phyloP scores from a whole-genome alignment of 108 stramenopile species.

The Nannochloropsis granulata region DNA sequence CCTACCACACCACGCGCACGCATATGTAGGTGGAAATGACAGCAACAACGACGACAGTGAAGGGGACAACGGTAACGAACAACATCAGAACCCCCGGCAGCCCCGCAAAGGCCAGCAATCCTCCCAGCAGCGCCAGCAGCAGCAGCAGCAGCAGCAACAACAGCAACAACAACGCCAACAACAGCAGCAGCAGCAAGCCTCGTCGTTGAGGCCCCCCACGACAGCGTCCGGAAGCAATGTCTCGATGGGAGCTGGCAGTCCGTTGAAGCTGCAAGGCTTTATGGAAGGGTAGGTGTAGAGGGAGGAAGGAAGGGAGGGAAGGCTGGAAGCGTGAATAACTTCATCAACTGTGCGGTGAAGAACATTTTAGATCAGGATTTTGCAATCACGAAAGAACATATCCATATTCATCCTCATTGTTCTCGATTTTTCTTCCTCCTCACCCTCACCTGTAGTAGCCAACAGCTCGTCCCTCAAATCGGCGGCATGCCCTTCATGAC shows the following conservation, averaged over 20 bases:
- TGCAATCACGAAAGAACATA: background rate
- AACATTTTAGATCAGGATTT: too few species aligned
- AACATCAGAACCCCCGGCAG: background rate
- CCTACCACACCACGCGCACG: background rate
- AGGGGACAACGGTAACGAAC: background rate
- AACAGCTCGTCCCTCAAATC: background rate
- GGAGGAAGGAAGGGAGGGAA: background rate
- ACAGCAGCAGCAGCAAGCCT: background rate
- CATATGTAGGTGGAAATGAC: too few species aligned
- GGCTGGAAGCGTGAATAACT: too few species aligned
- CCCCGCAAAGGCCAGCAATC: background rate
- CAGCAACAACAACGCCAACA: background rate
- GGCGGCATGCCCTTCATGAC: background rate
- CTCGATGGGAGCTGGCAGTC: background rate
- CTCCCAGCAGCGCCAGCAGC: background rate
- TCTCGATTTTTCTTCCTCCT: background rate
- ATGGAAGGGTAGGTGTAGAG: background rate
- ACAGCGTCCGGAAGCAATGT: background rate
- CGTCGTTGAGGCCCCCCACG: background rate
- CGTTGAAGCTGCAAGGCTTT: background rate
- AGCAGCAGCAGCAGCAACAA: background rate
- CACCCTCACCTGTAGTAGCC: background rate
- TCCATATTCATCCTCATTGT: background rate
- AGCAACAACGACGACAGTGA: background rate
- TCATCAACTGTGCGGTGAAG: too few species aligned